phyloP scores from a whole-genome alignment of 768 basidiomycete species.

The Mycena latifolia region DNA sequence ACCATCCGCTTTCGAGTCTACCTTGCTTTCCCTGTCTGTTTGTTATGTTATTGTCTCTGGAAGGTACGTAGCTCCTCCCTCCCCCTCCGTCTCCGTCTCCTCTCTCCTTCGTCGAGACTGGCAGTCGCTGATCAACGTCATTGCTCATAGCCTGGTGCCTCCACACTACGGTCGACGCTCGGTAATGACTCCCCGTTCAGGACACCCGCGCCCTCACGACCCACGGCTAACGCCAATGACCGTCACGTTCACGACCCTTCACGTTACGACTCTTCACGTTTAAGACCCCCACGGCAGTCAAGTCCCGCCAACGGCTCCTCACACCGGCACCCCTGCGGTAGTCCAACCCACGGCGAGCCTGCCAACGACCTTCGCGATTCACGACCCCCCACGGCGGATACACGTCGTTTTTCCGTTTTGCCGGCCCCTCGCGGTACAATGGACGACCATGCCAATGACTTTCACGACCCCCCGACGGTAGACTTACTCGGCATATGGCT shows the following conservation, averaged over 20 bases:
- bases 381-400: not conserved
- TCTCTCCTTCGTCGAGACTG: not conserved
- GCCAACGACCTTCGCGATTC: constrained; percentile 12
- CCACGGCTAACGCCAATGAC: not conserved
- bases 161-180: too few species aligned
- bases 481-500: not conserved
- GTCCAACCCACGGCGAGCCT: not conserved
- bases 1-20: constrained; percentile 7
- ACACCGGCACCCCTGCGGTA: too few species aligned
- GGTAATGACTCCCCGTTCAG: too few species aligned
- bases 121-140: not conserved
- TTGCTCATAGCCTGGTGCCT: not conserved
- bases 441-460: too few species aligned
- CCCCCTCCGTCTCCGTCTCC: not conserved
- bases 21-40: not conserved
- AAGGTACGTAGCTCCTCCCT: not conserved
- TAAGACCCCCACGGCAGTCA: too few species aligned
- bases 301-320: not conserved
- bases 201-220: not conserved
- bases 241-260: too few species aligned
- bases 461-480: constrained; percentile 1
- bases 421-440: too few species aligned
- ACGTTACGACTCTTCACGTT: too few species aligned
- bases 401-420: not conserved
- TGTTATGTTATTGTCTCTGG: not conserved